Evolutionary conservation across 1,284 basidiomycete species (phyloP), one percentile per base, ranked within the genome.

Genomic region (Lentinus polychrous): DNA sequence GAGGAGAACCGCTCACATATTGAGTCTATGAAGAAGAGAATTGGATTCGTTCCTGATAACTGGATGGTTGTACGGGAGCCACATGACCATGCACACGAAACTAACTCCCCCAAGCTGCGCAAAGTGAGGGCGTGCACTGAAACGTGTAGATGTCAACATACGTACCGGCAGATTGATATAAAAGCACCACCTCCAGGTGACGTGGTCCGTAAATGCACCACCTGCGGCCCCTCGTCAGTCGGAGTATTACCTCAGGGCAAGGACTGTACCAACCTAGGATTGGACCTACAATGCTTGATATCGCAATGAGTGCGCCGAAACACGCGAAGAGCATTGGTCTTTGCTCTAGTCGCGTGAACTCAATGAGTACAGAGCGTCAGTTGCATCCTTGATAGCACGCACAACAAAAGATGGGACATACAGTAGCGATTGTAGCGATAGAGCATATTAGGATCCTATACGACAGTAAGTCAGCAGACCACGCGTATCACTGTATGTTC

Each of bases 111-210:
- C 62, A 42, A 65, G 59, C 55, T 56, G 37, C 7, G 15, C 27
- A 5, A 27, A 5, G 27, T 27, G 4, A 27, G 27, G 10, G n/a
- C n/a, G n/a, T n/a, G n/a, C n/a, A n/a, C n/a, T n/a, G n/a, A n/a
- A n/a, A n/a, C n/a, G n/a, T n/a, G n/a, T n/a, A n/a, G n/a, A 27
- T 27, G 4, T 10, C 10, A 10, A 27, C 5, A 10, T 27, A 27
- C 27, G n/a, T 39, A 56, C 50, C 22, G 55, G 50, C 27, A 56
- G 49, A 45, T 44, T 73, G 61, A 75, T 73, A 60, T 65, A 72
- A 62, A 71, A 73, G 52, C 67, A 72, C 63, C 66, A 67, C 31
- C 65, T 55, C 65, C 66, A 66, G 6, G 56, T 52, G 38, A 65
- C 53, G 11, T 61, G 56, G 35, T 66, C 27, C 10, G 55, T 57